These are phyloP conservation scores for Luffa acutangula DNA, from an alignment of 306 rosid genomes.

Conservation along the genomic window DNA sequence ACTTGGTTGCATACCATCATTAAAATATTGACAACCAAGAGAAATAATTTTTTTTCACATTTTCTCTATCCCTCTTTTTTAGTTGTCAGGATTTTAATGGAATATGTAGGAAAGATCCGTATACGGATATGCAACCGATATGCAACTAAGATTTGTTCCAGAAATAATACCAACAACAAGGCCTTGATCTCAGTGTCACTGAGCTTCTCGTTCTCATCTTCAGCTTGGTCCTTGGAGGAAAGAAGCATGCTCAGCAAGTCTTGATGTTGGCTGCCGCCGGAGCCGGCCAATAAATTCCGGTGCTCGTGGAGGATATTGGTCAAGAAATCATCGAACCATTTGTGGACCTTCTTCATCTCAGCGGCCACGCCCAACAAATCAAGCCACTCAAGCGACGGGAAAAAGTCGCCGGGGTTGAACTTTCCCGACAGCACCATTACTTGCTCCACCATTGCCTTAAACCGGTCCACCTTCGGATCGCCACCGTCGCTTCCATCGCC, in stretches of 20 bases:
- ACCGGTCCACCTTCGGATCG: conserved; percentile 47
- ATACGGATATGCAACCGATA: too few species aligned
- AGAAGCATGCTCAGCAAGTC: conserved; percentile 46
- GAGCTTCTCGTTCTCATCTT: conserved; percentile 32
- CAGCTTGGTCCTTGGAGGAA: conserved; percentile 25
- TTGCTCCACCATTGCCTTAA: conserved; percentile 61
- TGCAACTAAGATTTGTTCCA: too few species aligned
- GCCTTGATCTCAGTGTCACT: conserved; percentile 63
- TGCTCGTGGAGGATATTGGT: conserved; percentile 43
- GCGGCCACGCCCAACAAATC: conserved; percentile 53
- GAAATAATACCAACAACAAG: conserved; percentile 36
- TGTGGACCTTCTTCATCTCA: conserved; percentile 52
- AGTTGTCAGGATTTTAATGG: too few species aligned
- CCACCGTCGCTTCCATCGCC: conserved; percentile 26
- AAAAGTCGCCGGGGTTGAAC: conserved; percentile 59
- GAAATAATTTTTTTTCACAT: too few species aligned
- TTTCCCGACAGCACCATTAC: conserved; percentile 56
- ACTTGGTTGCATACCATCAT: too few species aligned
- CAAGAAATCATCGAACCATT: conserved; percentile 52
- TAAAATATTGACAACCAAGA: too few species aligned
- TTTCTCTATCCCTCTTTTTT: too few species aligned
- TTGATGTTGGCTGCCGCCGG: conserved; percentile 15
- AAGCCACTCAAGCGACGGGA: conserved; percentile 50
- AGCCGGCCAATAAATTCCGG: neutral
- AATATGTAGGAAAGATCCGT: too few species aligned